Evolutionary conservation across 768 basidiomycete genomes (phyloP), one percentile per base, ranked within the genome.

Genomic region (Calocybe indica): DNA sequence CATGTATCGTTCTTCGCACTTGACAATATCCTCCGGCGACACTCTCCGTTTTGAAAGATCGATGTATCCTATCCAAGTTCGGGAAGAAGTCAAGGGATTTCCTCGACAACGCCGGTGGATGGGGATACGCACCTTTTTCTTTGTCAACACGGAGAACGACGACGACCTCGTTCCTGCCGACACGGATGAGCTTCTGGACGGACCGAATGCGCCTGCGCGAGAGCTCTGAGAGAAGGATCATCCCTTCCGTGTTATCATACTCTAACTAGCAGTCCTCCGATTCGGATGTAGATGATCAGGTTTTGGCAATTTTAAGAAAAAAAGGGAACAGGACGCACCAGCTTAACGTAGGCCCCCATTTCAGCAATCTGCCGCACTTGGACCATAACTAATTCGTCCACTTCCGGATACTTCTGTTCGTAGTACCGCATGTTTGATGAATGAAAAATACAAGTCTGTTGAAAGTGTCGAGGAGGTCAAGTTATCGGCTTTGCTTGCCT

Each of bases 311-410:
- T 13, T 34, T 32, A 44, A 28, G 9, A 13, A 29, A 15, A n/a
- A 14, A 8, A 9, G n/a, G 12, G 43, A 36, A 5, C n/a, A 42
- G 12, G 37, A 72, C 88, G 57, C 55, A 95, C 94, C 57, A 99
- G 76, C 62, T 97, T 97, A 54, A 99, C 96, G 65, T 99, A 98
- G 39, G 96, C 96, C 41, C 96, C 96, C 95, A 98, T 99, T 68
- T 99, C 95, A 45, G 93, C 92, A 59, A 99, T 99, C 71, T 96
- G 92, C 65, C 91, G 89, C 53, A 99, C 96, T 63, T 98, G 94
- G 9, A 99, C 96, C 95, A 98, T 97, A 68, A 98, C 96, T 44
- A 98, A 84, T 65, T 96, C 91, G 64, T 99, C 95, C 53, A 96
- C 91, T 67, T 97, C 90, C 28, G 93, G 93, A 63, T 93, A 96